Percentiles rank a stretch among this genome's conserved stretches.
Evolutionary conservation across 1,284 basidiomycete species (phyloP).

Genomic region (Puccinia sorghi): DNA sequence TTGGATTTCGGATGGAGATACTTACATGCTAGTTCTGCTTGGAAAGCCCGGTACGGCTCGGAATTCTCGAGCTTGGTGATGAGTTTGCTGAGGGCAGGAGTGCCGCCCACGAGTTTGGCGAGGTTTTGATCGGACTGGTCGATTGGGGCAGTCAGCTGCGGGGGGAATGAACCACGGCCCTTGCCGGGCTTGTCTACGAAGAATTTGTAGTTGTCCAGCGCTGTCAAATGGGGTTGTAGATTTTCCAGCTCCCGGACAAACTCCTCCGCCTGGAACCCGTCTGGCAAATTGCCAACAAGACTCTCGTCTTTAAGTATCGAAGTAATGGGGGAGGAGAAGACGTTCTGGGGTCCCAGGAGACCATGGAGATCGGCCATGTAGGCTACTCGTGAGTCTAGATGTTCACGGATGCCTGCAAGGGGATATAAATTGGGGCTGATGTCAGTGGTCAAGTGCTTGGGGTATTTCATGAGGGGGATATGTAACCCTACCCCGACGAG

Average conservation of each 20-base stretch:
- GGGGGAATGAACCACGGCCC: background rate
- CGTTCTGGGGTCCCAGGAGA: background rate
- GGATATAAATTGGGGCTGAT: background rate
- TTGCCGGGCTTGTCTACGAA: background rate
- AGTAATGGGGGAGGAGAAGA: background rate
- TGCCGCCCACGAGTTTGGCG: background rate
- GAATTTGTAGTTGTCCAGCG: background rate
- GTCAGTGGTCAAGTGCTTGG: background rate
- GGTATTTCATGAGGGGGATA: no score
- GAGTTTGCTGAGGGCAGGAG: background rate
- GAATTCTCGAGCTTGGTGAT: background rate
- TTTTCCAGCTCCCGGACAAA: background rate
- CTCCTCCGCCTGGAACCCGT: background rate
- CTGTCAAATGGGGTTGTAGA: background rate
- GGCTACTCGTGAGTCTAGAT: no score
- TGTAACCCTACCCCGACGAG: background rate
- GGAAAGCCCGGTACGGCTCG: background rate
- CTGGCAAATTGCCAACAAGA: background rate
- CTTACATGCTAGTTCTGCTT: background rate
- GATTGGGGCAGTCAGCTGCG: background rate
- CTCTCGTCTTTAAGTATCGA: background rate
- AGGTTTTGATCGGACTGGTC: background rate
- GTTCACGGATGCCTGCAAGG: background rate
- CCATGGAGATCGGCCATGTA: background rate
- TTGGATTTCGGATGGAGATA: no score